Base-by-base conservation (phyloP, 1,284 basidiomycete species). In the Mrakiaceae sp. region DNA sequence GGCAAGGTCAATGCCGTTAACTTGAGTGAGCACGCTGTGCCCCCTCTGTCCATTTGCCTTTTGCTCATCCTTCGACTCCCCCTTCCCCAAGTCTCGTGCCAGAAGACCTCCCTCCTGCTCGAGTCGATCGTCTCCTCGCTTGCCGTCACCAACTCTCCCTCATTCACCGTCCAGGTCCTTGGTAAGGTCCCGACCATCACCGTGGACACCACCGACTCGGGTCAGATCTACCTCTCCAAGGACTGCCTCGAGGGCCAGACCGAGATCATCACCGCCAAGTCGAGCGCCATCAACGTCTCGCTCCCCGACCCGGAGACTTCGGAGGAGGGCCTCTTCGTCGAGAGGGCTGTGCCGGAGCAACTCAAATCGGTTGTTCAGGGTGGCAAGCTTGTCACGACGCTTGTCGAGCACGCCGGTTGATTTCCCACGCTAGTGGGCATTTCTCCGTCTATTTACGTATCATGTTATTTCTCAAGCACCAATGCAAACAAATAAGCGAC, bases 1-100 rank as follows among this genome's bases (percentile, higher is more conserved):
- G 95, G 95, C 73, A 99, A 99, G 79, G 84, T 93, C 71, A 99
- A 98, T 73, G 94, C 93, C 4, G 85, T 98, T 48, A 91, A 87
- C 14, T 79, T 98, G 69, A 83, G 78, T 93, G 72, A 9, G 11
- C 58, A 39, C 12, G 7, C 42, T 16, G 47, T 50, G n/a, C 14
- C 16, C 55, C 16, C 8, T 62, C 7, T 40, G 16, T 4, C 46
- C n/a, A 4, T 47, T 54, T 12, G 42, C 49, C 2, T 44, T 40
- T n/a, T 43, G 27, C 7, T 52, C 27, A 54, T 12, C n/a, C 42
- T 27, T 12, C n/a, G 40, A 44, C 57, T 61, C 47, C 46, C 58
- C 16, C 16, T 50, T 55, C 46, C 46, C 58, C 16, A 71, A 94
- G 91, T 92, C 61, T 90, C 90, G 73, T 96, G 92, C 78, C 83